Conservation (phyloP, 768 basidiomycete species). For the Russula olivacea region DNA sequence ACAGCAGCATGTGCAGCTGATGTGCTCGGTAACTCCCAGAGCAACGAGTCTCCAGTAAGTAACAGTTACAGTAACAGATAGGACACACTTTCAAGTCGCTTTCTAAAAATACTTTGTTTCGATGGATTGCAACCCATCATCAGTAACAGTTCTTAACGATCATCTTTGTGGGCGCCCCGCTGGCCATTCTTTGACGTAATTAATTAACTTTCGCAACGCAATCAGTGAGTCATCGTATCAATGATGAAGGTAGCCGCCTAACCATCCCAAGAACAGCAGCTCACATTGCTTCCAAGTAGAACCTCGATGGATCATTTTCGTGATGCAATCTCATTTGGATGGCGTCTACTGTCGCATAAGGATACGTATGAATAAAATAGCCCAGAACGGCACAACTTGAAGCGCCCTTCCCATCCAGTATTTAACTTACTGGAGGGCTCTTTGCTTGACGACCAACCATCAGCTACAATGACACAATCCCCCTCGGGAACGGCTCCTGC, state of each 20-base stretch:
- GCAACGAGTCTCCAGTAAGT: too few species aligned
- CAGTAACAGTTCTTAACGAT: not conserved
- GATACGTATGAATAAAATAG: not conserved
- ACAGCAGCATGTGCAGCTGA: too few species aligned
- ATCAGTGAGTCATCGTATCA: not conserved
- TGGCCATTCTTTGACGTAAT: not conserved
- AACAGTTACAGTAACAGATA: too few species aligned
- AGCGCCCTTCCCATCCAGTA: not conserved
- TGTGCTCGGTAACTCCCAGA: too few species aligned
- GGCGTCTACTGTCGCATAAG: not conserved
- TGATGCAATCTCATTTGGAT: too few species aligned
- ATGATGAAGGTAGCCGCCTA: too few species aligned
- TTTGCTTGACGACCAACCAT: not conserved
- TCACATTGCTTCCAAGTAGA: not conserved
- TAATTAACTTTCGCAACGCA: not conserved
- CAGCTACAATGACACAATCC: too few species aligned
- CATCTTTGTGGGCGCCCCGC: not conserved
- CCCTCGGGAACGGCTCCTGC: not conserved
- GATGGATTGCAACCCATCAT: not conserved
- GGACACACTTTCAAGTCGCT: too few species aligned
- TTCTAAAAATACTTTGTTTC: too few species aligned
- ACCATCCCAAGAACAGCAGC: too few species aligned
- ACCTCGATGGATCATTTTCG: not conserved
- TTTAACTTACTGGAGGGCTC: too few species aligned
- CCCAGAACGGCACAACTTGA: not conserved